A percentile compares a stretch with the other conserved stretches of the same genome.
Conservation (phyloP, 768 basidiomycete genomes). For the Cyclocybe cylindracea region DNA sequence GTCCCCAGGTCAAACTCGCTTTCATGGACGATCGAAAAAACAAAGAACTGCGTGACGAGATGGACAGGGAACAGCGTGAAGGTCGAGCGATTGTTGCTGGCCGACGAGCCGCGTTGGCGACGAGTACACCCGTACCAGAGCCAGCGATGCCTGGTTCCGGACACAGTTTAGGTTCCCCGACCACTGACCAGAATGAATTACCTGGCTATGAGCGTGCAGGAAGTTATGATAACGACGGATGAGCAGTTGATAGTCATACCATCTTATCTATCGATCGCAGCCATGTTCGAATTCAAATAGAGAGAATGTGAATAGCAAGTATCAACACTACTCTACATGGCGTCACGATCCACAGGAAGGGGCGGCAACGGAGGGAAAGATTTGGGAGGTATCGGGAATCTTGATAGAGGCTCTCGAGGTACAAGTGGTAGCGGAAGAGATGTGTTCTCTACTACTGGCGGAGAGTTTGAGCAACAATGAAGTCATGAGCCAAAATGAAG, state of each 20-base stretch:
- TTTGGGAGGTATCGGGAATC: slow-evolving; percentile 41
- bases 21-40: slow-evolving; percentile 77
- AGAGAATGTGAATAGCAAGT: neutral
- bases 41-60: slow-evolving; percentile 53
- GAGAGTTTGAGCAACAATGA: neutral
- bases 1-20: slow-evolving; percentile 67
- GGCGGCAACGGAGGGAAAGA: slow-evolving; percentile 26
- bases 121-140: slow-evolving; percentile 13
- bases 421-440: neutral
- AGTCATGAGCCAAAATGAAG: neutral
- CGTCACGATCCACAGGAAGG: slow-evolving; percentile 18
- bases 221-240: neutral
- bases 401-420: slow-evolving; percentile 30
- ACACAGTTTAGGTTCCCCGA: slow-evolving; percentile 26
- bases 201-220: slow-evolving; percentile 12
- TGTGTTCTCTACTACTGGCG: neutral
- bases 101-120: slow-evolving; percentile 9
- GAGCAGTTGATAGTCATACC: too few relatives aligned
- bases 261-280: neutral
- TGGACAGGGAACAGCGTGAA: slow-evolving; percentile 54
- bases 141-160: slow-evolving; percentile 39
- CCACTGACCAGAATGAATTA: slow-evolving; percentile 9
- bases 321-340: neutral
- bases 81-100: slow-evolving; percentile 22
- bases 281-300: neutral